Percentiles rank a stretch among this genome's conserved stretches.
These are phyloP conservation scores for Fistulinella staudtii DNA, from an alignment of 1,284 basidiomycete species.

Conservation along the genomic window DNA sequence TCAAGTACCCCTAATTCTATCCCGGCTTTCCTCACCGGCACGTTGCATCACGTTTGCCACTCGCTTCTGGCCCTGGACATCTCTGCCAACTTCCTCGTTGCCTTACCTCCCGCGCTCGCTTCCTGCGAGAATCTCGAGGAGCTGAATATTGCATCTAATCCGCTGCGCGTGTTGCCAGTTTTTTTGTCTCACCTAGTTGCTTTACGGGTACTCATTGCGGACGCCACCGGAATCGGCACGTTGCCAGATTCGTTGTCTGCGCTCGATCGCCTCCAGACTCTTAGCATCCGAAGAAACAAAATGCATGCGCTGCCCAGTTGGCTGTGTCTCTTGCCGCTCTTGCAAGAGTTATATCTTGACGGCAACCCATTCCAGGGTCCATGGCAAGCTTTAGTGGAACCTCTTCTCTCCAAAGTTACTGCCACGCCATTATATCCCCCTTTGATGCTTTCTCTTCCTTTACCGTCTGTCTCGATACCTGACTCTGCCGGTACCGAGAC, in stretches of 20 bases:
- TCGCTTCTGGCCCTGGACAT: constrained; percentile 89
- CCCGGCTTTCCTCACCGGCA: constrained; percentile 64
- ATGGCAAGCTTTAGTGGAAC: constrained; percentile 86
- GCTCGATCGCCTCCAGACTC: constrained; percentile 75
- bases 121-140: constrained; percentile 84
- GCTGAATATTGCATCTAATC: constrained; percentile 90
- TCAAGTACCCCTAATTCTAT: constrained; percentile 74
- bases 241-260: constrained; percentile 68
- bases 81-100: constrained; percentile 79
- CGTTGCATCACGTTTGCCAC: constrained; percentile 66
- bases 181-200: constrained; percentile 75
- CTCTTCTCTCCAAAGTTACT: constrained; percentile 62
- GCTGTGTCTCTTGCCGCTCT: constrained; percentile 79
- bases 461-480: constrained; percentile 41
- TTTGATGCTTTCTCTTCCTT: constrained; percentile 58
- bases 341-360: constrained; percentile 88
- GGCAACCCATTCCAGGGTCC: constrained; percentile 91
- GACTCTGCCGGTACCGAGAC: constrained; percentile 43
- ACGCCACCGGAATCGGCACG: constrained; percentile 76
- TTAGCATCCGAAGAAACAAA: constrained; percentile 86
- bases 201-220: constrained; percentile 86
- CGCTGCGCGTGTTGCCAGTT: constrained; percentile 76
- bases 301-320: constrained; percentile 89
- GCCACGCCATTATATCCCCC: constrained; percentile 61
- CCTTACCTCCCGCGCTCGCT: constrained; percentile 76